Evolutionary conservation across 192 early-diverging fungal genomes (phyloP), one percentile per base, ranked within the genome.

Genomic region (Mortierella alpina): DNA sequence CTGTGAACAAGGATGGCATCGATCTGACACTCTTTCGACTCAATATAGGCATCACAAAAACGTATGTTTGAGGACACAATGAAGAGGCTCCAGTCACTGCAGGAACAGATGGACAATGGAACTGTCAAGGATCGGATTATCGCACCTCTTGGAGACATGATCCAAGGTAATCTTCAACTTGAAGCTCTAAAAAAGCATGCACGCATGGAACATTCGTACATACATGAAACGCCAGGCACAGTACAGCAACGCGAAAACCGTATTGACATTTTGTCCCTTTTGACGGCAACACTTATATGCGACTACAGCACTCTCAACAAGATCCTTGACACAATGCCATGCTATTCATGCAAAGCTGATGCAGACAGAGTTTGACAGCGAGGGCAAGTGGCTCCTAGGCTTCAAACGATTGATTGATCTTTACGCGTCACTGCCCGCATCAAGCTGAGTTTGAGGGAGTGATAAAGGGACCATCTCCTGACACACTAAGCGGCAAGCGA

Each of bases 301-400:
- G 15, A 11, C n/a, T 42, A 17, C 68, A 88, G 87, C 81, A 23
- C 44, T 88, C 14, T 74, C 84, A 22, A 62, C 62, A 56, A 75
- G 62, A 11, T 73, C 84, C 6, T 88, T 77, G 49, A 20, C 54
- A 12, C 63, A 78, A 22, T 82, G 84, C 44, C 52, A 65, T 11
- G 61, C 66, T 18, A 82, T 86, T 10, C 87, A 88, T 50, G 63
- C 68, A 17, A 79, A 84, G 66, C 18, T 86, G 45, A 86, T 88
- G 84, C 82, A 72, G 22, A 84, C 70, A 4, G 82, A 86, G 39
- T 88, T 83, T 70, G 83, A 86, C n/a, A 73, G 74, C 18, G 83
- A 88, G 45, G 84, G 87, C 6, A 71, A 83, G 50, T 88, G 87
- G 87, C 53, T 88, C 23, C 56, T 88, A 23, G 87, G 87, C 41